Evolutionary conservation across 2,329 filamentous ascomycete species (phyloP).

Genomic region (Fusarium albosuccineum): DNA sequence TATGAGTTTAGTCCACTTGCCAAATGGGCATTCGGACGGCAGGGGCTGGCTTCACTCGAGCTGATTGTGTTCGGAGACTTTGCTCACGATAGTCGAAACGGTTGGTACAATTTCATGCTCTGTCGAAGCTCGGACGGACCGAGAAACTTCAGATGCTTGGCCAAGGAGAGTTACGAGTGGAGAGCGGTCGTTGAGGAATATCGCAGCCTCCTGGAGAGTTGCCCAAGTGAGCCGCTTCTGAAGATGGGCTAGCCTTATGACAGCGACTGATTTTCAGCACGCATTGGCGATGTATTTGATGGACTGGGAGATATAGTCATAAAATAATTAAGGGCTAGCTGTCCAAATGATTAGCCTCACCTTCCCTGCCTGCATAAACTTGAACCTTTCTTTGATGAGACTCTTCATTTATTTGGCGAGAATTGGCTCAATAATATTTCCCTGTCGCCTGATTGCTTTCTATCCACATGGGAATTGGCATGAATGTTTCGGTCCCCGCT

Average conservation of each 20-base stretch:
- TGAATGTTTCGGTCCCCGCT: too few species aligned
- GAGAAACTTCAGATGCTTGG: background rate
- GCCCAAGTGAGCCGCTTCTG: background rate
- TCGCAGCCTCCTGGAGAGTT: background rate
- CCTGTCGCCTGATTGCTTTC: too few species aligned
- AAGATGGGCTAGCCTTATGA: background rate
- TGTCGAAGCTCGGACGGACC: background rate
- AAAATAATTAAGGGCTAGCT: too few species aligned
- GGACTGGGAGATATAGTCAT: too few species aligned
- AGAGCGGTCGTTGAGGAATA: background rate
- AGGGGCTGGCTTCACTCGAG: background rate
- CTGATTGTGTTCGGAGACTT: background rate
- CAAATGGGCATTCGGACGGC: background rate
- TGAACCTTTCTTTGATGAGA: too few species aligned
- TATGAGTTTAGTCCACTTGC: background rate
- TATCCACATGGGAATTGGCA: background rate
- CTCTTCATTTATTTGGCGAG: too few species aligned
- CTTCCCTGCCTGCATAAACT: too few species aligned
- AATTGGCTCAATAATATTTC: too few species aligned
- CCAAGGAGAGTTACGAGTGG: background rate
- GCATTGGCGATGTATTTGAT: too few species aligned
- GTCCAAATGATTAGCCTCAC: too few species aligned
- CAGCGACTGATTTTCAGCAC: too few species aligned
- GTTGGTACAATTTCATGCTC: background rate
- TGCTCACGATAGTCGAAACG: background rate